Evolutionary conservation across 179 eudicot species (phyloP).

Genomic region (Actinidia arguta): DNA sequence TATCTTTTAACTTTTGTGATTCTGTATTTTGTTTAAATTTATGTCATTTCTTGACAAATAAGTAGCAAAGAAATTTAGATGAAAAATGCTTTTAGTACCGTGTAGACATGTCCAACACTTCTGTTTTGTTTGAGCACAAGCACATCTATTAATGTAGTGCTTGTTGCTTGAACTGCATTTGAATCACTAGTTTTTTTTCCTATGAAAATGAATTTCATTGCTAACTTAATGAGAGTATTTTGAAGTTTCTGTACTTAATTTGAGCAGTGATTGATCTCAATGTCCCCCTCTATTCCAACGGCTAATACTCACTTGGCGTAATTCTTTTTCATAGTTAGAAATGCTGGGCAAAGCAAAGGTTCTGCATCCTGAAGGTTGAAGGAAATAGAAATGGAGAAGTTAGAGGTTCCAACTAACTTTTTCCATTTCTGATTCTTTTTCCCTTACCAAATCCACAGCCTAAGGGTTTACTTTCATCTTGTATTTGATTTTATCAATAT

Average conservation of each 20-base stretch:
- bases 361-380: neutral
- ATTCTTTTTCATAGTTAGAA: neutral
- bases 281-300: neutral
- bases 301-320: neutral
- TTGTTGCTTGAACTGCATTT: constrained; percentile 4
- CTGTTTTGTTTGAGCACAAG: neutral
- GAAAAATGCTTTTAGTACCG: constrained; percentile 3
- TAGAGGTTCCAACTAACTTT: too few species aligned
- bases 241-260: neutral
- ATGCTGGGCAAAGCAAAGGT: neutral
- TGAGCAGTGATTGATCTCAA: neutral
- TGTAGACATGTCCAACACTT: neutral
- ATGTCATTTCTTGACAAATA: constrained; percentile 11
- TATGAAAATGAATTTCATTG: neutral
- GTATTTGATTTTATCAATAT: too few species aligned
- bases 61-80: neutral
- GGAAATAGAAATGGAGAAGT: too few species aligned
- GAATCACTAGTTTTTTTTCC: neutral
- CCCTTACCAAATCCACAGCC: too few species aligned
- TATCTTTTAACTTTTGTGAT: neutral
- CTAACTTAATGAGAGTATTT: neutral
- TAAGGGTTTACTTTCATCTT: too few species aligned
- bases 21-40: neutral
- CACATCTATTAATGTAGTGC: neutral
- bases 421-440: too few species aligned